Percentiles rank a stretch among this genome's conserved stretches.
Evolutionary conservation across 2,329 filamentous ascomycete species (phyloP).

Genomic region (Nothophoma quercina): DNA sequence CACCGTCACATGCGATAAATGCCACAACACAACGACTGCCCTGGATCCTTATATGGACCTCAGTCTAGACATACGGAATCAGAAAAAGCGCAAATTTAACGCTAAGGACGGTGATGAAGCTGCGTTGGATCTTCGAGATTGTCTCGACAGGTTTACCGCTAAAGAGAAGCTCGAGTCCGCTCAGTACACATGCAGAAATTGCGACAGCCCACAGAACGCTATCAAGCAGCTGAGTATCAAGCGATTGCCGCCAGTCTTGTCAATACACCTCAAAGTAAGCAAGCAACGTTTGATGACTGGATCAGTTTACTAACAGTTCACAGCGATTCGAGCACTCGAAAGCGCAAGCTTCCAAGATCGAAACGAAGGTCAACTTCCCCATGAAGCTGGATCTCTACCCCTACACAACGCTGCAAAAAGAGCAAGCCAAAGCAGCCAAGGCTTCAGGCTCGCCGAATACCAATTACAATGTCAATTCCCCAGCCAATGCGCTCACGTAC

Average conservation of each 20-base stretch:
- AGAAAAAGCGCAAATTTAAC: slow-evolving; percentile 70
- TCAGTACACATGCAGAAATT: slow-evolving; percentile 86
- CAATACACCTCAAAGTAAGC: slow-evolving; percentile 87
- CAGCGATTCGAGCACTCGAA: slow-evolving; percentile 79
- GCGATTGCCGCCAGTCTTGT: slow-evolving; percentile 84
- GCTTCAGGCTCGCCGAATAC: slow-evolving; percentile 48
- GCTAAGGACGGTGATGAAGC: slow-evolving; percentile 38
- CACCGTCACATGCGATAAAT: slow-evolving; percentile 89
- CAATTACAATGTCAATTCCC: slow-evolving; percentile 44
- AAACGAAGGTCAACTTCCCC: slow-evolving; percentile 85
- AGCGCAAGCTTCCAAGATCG: slow-evolving; percentile 81
- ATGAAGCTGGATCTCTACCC: slow-evolving; percentile 88
- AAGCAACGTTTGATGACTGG: not conserved
- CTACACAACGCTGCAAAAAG: slow-evolving; percentile 73
- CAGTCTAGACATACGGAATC: slow-evolving; percentile 81
- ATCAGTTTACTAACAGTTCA: slow-evolving; percentile 25
- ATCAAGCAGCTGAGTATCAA: slow-evolving; percentile 86
- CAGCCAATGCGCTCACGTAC: slow-evolving; percentile 71
- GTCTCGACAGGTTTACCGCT: slow-evolving; percentile 86
- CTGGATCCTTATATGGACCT: slow-evolving; percentile 92
- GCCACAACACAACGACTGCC: slow-evolving; percentile 80
- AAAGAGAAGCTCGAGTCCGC: slow-evolving; percentile 77
- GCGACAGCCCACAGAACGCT: slow-evolving; percentile 76
- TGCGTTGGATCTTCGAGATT: slow-evolving; percentile 59
- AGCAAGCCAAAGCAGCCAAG: slow-evolving; percentile 36